These are phyloP conservation scores for Hymenoscyphus salicellus DNA, from an alignment of 2,329 filamentous ascomycete species.

Conservation along the genomic window DNA sequence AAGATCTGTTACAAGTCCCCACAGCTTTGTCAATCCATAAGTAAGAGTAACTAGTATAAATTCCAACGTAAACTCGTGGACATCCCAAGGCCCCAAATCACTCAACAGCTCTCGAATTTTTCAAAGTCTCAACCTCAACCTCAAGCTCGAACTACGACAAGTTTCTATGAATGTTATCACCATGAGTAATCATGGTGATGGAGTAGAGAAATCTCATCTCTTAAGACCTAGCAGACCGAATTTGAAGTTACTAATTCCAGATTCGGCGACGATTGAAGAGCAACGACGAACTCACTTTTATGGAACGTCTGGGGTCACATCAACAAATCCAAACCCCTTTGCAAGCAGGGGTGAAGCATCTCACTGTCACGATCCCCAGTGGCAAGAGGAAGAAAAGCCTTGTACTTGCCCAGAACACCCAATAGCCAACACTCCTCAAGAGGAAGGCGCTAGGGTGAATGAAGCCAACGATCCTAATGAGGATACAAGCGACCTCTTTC, in stretches of 20 bases:
- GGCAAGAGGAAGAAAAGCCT: not conserved
- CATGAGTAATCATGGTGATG: not conserved
- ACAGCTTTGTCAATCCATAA: not conserved
- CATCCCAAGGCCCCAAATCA: not conserved
- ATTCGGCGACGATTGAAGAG: not conserved
- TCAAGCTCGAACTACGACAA: not conserved
- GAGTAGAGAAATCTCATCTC: not conserved
- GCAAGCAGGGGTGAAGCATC: not conserved
- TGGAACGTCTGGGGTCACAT: not conserved
- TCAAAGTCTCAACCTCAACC: not conserved
- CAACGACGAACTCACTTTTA: not conserved
- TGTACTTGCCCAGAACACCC: not conserved
- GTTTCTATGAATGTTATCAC: not conserved
- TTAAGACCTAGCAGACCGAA: not conserved
- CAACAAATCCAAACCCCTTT: not conserved
- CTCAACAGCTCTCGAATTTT: not conserved
- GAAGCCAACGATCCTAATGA: not conserved
- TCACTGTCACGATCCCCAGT: not conserved
- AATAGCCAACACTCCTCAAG: not conserved
- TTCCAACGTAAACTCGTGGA: not conserved
- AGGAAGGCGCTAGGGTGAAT: not conserved
- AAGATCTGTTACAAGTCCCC: not conserved
- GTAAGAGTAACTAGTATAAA: not conserved
- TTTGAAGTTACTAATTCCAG: not conserved
- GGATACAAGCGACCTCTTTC: not conserved